Base-by-base conservation (phyloP, 805 yeast genomes). In the Starmerella apis region DNA sequence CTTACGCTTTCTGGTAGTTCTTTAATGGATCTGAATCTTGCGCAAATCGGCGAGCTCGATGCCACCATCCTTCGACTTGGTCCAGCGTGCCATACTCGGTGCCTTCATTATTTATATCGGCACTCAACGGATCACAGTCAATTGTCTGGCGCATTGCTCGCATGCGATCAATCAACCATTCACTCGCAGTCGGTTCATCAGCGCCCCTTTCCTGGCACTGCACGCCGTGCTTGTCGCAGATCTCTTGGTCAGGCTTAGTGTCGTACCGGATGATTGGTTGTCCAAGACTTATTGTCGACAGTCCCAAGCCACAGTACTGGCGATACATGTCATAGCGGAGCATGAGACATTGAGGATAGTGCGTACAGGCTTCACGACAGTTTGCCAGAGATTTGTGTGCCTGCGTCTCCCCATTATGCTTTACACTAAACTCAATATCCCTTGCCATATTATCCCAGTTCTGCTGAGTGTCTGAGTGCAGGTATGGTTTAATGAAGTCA, bases 41-140 rank as follows among this genome's bases (percentile, higher is more conserved):
- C 8, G 37, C 43, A 8, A 28, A 28, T n/a, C 19, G 37, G 31
- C 46, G 36, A 18, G 61, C 59, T 9, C 65, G 53, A 30, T 54
- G 51, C 63, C 63, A 62, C 65, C 65, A 62, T 2, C 65, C 65
- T 33, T 63, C 66, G 33, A 56, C 55, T 47, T 58, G 65, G 48
- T 63, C 66, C 5, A 51, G 50, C 7, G 54, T 48, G 1, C 61
- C 63, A 35, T 54, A 51, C 41, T 55, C 51, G 22, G 43, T 37
- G 32, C 65, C 66, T 30, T 63, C 65, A 3, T 52, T 53, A 11
- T 39, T 42, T 14, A 41, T 36, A 48, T 60, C 58, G 3, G 37
- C 39, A 43, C 48, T 33, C 22, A 61, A 55, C 2, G 50, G 46
- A 46, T 63, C 66, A 51, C 66, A 63, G 14, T 25, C 9, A 41